Evolutionary conservation across 2,329 filamentous ascomycete genomes (phyloP).

Genomic region (Penicillium palitans): DNA sequence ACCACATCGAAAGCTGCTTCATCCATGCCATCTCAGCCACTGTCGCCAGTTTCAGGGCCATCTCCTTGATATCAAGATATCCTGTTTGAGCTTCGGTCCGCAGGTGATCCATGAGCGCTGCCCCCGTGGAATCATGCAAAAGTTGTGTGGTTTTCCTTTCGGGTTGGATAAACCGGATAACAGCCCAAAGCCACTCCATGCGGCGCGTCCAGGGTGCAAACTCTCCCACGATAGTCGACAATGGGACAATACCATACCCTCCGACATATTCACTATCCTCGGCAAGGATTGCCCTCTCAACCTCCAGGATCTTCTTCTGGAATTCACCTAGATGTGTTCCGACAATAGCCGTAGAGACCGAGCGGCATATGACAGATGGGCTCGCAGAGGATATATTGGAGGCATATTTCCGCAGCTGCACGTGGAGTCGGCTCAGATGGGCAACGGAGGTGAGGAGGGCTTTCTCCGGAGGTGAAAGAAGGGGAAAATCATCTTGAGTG

Average conservation of each 20-base stretch:
- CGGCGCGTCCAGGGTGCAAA: slow-evolving; percentile 84
- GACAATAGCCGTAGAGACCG: slow-evolving; percentile 76
- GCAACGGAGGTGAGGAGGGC: slow-evolving; percentile 76
- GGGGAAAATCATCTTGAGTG: slow-evolving; percentile 51
- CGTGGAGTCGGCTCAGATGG: slow-evolving; percentile 75
- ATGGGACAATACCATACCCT: slow-evolving; percentile 87
- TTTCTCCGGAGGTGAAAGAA: slow-evolving; percentile 74
- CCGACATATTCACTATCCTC: slow-evolving; percentile 79
- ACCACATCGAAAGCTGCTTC: slow-evolving; percentile 85
- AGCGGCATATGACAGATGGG: slow-evolving; percentile 79
- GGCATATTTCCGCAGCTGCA: slow-evolving; percentile 67
- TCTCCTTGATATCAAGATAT: slow-evolving; percentile 79
- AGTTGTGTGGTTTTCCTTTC: slow-evolving; percentile 32
- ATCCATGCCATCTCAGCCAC: slow-evolving; percentile 89
- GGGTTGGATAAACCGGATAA: slow-evolving; percentile 67
- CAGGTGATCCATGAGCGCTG: slow-evolving; percentile 73
- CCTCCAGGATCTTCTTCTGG: slow-evolving; percentile 77
- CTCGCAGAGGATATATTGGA: slow-evolving; percentile 69
- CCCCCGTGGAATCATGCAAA: slow-evolving; percentile 59
- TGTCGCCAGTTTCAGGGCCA: slow-evolving; percentile 69
- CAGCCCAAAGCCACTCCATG: slow-evolving; percentile 81
- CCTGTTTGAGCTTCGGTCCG: slow-evolving; percentile 79
- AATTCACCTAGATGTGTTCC: slow-evolving; percentile 76
- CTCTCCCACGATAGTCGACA: slow-evolving; percentile 79
- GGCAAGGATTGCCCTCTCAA: slow-evolving; percentile 75